Conservation (phyloP, 257 asterid species). For the Capsicum chinense region DNA sequence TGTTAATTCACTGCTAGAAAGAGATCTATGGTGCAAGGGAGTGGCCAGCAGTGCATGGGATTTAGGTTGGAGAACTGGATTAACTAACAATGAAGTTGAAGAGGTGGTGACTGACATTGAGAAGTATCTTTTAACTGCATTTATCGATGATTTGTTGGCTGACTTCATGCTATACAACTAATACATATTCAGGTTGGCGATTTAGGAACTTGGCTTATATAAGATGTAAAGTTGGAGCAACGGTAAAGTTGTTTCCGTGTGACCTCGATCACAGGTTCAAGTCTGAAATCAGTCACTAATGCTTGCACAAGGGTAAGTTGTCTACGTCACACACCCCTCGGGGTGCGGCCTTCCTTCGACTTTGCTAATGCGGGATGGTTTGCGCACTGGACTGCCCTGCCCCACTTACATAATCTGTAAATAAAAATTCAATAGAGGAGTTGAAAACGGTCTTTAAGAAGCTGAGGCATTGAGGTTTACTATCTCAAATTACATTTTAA, state of each 20-base stretch:
- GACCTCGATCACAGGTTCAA: neutral
- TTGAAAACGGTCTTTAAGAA: constrained; percentile 2
- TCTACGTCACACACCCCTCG: neutral
- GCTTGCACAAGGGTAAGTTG: too few relatives aligned
- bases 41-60: constrained; percentile 47
- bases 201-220: neutral
- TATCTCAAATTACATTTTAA: neutral
- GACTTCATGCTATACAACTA: constrained; percentile 31
- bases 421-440: constrained; percentile 8
- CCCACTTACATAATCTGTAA: constrained; percentile 12
- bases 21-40: constrained; percentile 48
- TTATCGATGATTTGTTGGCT: constrained; percentile 43
- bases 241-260: neutral
- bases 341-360: neutral
- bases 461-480: neutral
- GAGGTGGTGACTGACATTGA: constrained; percentile 48
- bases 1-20: constrained; percentile 41
- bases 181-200: constrained; percentile 22
- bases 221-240: constrained; percentile 15
- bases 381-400: neutral
- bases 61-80: constrained; percentile 48
- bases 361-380: neutral
- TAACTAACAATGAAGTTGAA: constrained; percentile 40
- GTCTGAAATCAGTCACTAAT: neutral
- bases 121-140: constrained; percentile 46